Conservation (phyloP, 202 grass and related monocot genomes). For the Bolboschoenoplectus hybrid region DNA sequence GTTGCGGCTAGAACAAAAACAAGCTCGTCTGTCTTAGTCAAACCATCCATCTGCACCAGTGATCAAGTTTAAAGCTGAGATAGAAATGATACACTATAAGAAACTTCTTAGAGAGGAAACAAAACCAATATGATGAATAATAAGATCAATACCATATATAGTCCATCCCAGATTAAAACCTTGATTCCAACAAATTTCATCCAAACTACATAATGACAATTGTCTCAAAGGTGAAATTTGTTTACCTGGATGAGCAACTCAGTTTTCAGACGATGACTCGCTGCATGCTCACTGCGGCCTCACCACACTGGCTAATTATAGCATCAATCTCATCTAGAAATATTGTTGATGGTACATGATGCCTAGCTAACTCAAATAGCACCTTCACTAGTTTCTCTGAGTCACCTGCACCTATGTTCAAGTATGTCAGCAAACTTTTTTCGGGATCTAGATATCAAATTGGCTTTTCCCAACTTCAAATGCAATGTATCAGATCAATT, state of each 20-base stretch:
- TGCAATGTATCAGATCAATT: neutral
- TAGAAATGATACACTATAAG: neutral
- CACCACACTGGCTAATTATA: slow-evolving; percentile 87
- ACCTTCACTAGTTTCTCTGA: slow-evolving; percentile 94
- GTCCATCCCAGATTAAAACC: neutral
- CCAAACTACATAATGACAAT: neutral
- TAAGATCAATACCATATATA: neutral
- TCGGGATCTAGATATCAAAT: slow-evolving; percentile 2
- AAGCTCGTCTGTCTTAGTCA: slow-evolving; percentile 86
- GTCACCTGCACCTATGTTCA: slow-evolving; percentile 59
- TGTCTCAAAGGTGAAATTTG: neutral
- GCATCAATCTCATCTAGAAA: slow-evolving; percentile 97
- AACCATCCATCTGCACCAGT: slow-evolving; percentile 79
- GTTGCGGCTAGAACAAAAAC: slow-evolving; percentile 97
- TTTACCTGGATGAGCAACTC: slow-evolving; percentile 87
- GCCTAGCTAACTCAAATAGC: slow-evolving; percentile 87
- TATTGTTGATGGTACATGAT: slow-evolving; percentile 95
- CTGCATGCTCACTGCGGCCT: slow-evolving; percentile 97
- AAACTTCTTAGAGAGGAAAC: neutral
- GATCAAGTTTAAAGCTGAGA: slow-evolving; percentile 27
- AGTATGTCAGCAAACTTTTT: slow-evolving; percentile 6
- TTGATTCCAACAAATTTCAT: slow-evolving; percentile 8
- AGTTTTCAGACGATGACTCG: slow-evolving; percentile 86
- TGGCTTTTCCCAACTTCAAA: neutral
- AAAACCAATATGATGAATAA: neutral